Evolutionary conservation across 2,329 filamentous ascomycete genomes (phyloP).

Genomic region (Curvularia spicifera): DNA sequence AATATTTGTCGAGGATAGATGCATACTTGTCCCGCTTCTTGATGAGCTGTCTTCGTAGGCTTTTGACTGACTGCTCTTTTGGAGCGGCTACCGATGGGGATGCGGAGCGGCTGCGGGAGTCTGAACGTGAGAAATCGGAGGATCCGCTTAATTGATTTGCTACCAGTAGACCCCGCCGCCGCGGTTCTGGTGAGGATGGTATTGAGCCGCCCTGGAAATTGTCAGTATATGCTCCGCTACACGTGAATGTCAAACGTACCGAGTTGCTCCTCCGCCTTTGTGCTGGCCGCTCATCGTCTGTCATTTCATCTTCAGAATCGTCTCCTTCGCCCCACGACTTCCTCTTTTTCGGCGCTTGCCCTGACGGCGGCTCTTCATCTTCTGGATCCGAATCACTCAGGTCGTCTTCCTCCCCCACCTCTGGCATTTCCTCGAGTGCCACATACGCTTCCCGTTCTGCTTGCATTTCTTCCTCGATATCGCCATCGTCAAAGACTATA

Average conservation of each 20-base stretch:
- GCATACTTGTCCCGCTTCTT: conserved; percentile 80
- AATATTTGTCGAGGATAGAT: conserved; percentile 77
- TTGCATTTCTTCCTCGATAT: conserved; percentile 82
- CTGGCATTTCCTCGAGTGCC: conserved; percentile 88
- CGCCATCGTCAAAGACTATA: conserved; percentile 93
- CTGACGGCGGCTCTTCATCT: conserved; percentile 47
- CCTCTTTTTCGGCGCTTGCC: conserved; percentile 48
- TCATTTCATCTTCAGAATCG: conserved; percentile 66
- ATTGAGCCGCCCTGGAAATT: conserved; percentile 61
- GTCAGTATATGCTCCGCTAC: conserved; percentile 8
- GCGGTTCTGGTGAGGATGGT: conserved; percentile 68
- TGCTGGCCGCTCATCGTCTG: conserved; percentile 75
- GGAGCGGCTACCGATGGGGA: conserved; percentile 48
- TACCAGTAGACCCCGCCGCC: conserved; percentile 64
- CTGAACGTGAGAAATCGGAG: conserved; percentile 51
- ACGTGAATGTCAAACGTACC: conserved; percentile 57
- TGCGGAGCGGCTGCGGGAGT: conserved; percentile 46
- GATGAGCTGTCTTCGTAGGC: conserved; percentile 74
- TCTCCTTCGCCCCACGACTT: conserved; percentile 63
- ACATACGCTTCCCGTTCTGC: conserved; percentile 82
- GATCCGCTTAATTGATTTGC: conserved; percentile 42
- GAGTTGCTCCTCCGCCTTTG: conserved; percentile 89
- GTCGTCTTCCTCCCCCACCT: conserved; percentile 75
- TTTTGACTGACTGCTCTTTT: conserved; percentile 71
- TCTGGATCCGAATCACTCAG: conserved; percentile 60